Base-by-base conservation (phyloP, 805 yeast genomes). In the Nakazawaea sp. region DNA sequence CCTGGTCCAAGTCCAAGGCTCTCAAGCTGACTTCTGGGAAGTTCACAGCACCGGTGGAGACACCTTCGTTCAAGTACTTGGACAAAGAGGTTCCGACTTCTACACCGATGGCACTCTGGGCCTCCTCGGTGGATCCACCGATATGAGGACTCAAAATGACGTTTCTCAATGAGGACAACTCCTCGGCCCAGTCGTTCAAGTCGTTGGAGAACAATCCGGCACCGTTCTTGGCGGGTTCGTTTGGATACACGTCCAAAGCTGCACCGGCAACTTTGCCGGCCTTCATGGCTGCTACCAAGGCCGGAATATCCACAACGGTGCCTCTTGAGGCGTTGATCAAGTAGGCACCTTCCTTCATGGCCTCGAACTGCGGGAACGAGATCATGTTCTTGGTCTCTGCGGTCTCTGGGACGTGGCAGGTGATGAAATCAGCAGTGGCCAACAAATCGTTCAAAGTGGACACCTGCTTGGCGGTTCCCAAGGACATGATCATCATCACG, bases 51-150 rank as follows among this genome's bases (percentile, higher is more conserved):
- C 96, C 97, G 35, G 75, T 75, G 12, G 97, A 84, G 53, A 78
- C 71, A 70, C 98, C 98, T 70, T 90, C 97, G 65, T 89, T 90
- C 61, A 92, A 83, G 69, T 88, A 92, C 58, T 85, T 86, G 47
- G 89, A 71, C 53, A 92, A 72, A 27, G 95, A 79, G 32, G 82
- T 70, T 43, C 81, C 86, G 44, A 92, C 98, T 68, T 92, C 98
- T 43, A 90, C 70, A 66, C 98, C 98, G 56, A 92, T 92, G 28
- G 97, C 95, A 40, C 85, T 74, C 72, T 92, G 98, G 27, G 98
- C 98, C 70, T 92, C 98, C 64, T 90, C 97, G 33, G 98, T 92
- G 35, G 97, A 88, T 49, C 98, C 98, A 66, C 98, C 98, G 51
- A 92, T 92, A 59, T 92, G 98, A 24, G 98, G 98, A 38, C 97